Evolutionary conservation across 2,329 filamentous ascomycete species (phyloP).

Genomic region (Laburnicola sp.): DNA sequence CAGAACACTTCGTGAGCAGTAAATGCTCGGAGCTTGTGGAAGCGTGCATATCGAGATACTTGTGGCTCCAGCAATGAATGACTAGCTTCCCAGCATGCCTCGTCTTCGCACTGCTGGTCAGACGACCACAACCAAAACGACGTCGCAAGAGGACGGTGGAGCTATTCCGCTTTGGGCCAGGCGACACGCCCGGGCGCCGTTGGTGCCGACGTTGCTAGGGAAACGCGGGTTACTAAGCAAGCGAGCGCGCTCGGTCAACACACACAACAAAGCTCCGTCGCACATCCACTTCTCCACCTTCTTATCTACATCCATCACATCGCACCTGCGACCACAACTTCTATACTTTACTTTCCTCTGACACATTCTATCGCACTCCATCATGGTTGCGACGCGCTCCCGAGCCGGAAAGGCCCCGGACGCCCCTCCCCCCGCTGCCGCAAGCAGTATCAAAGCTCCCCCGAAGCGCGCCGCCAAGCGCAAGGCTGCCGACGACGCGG

Average conservation of each 20-base stretch:
- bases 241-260: not conserved
- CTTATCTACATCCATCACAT: not conserved
- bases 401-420: constrained; percentile 31
- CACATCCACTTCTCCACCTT: not conserved
- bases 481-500: constrained; percentile 30
- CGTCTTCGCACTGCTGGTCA: too few species aligned
- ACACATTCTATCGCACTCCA: constrained; percentile 8
- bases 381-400: constrained; percentile 40
- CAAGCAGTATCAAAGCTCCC: constrained; percentile 36
- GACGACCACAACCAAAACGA: too few species aligned
- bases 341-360: not conserved
- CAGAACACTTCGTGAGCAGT: too few species aligned
- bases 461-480: constrained; percentile 38
- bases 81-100: too few species aligned
- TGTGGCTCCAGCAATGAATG: too few species aligned
- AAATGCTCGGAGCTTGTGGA: too few species aligned
- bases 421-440: constrained; percentile 18
- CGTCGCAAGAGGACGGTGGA: too few species aligned
- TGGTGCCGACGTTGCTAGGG: too few species aligned
- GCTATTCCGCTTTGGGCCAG: too few species aligned
- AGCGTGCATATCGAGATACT: too few species aligned
- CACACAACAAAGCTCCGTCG: constrained; percentile 8
- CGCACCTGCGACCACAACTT: not conserved
- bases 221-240: too few species aligned
- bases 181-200: too few species aligned